Base-by-base conservation (phyloP, 306 rosid species). In the Cyclanthera cordifolia region DNA sequence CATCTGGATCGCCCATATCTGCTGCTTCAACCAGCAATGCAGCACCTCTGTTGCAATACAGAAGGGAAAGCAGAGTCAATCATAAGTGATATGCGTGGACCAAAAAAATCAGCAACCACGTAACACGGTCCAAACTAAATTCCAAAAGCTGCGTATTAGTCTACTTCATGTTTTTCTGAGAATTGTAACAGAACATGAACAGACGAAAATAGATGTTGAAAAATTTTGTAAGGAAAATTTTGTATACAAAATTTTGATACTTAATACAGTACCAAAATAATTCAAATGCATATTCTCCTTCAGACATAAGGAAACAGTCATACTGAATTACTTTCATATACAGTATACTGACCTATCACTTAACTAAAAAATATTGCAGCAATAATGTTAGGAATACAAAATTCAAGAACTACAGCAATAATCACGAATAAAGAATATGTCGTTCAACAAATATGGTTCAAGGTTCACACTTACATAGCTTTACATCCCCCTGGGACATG, bases 1-100 rank as follows among this genome's bases (percentile, higher is more conserved):
- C 96, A 45, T 93, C 94, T 34, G 87, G 37, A 83, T 89, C 83
- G 48, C 90, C 96, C 95, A 93, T 93, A 46, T 93, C 86, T 21
- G 98, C 98, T 34, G 98, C 96, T 82, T 93, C 98, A 46, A 93
- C 85, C 74, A 93, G 73, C 63, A 89, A 73, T 14, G 98, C 95
- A 51, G 94, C 95, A 43, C 94, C 98, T 67, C 98, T 92, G 80
- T 66, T 71, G 58, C 39, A 70, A 65, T 48, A 2, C 4, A 32
- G 16, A 37, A 72, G 50, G 39, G 53, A 50, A 37, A 54, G 34
- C 25, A 71, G 15, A 34, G 52, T 52, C 8, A 78, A 39, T n/a
- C 45, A 67, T 9, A 20, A 16, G 41, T 20, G 37, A 67, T 9
- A 20, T 19, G 41, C 24, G 37, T 17, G 30, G 23, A 41, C 25